phyloP scores from a whole-genome alignment of 2,329 filamentous ascomycete species.

The Drechslerella stenobrocha region DNA sequence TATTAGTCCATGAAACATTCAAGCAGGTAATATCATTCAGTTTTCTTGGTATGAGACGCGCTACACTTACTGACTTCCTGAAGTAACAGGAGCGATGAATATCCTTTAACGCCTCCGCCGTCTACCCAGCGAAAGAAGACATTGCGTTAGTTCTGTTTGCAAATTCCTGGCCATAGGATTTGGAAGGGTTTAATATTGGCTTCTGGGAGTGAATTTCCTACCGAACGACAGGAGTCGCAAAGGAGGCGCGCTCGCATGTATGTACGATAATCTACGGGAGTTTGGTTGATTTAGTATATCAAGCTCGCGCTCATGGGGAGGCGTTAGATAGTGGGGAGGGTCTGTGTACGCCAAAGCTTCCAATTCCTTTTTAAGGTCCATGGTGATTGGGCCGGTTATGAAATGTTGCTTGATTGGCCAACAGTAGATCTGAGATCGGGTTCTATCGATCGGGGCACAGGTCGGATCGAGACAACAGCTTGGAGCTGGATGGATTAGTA shows the following conservation, averaged over 20 bases:
- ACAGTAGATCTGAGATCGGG: conserved; percentile 1
- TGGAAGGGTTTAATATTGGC: too few species aligned
- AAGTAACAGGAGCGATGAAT: conserved; percentile 45
- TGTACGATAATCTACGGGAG: conserved; percentile 35
- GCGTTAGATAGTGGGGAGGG: conserved; percentile 45
- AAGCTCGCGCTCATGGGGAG: conserved; percentile 45
- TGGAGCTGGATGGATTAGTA: conserved; percentile 1
- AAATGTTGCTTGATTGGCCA: conserved; percentile 1
- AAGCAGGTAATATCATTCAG: too few species aligned
- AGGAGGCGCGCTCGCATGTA: conserved; percentile 28
- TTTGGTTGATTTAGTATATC: conserved; percentile 45
- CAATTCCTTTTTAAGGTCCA: conserved; percentile 36
- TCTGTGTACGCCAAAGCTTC: conserved; percentile 47
- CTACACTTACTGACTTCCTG: conserved; percentile 46
- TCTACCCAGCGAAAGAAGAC: conserved; percentile 9
- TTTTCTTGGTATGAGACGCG: not conserved
- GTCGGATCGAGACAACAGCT: not conserved
- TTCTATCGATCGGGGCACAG: conserved; percentile 1
- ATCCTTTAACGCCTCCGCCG: conserved; percentile 47
- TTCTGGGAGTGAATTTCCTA: conserved; percentile 4
- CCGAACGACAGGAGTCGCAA: conserved; percentile 38
- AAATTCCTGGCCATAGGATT: too few species aligned
- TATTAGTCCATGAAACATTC: too few species aligned
- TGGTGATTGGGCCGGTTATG: conserved; percentile 10
- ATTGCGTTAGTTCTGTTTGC: too few species aligned